Evolutionary conservation across 1,284 basidiomycete species (phyloP).

Genomic region (Taiwanofungus camphoratus): DNA sequence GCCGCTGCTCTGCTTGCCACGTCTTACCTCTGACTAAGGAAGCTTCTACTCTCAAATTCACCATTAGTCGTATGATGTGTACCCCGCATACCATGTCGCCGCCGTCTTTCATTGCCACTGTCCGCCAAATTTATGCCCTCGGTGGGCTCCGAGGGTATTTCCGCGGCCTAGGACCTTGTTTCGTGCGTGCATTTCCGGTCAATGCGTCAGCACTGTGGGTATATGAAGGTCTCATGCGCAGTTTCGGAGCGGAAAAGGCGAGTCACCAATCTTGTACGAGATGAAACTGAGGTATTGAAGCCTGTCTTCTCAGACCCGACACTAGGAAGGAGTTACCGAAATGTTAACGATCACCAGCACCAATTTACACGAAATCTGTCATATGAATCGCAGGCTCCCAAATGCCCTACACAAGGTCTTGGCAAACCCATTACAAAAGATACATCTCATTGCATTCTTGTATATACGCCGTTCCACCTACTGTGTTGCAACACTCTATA

Average conservation of each 20-base stretch:
- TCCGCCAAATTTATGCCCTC: constrained; percentile 41
- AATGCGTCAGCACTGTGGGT: constrained; percentile 71
- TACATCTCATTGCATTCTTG: no score
- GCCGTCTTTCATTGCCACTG: constrained; percentile 43
- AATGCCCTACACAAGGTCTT: no score
- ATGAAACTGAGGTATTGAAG: neutral
- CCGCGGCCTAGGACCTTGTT: constrained; percentile 52
- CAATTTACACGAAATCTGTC: no score
- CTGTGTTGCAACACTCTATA: no score
- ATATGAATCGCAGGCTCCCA: no score
- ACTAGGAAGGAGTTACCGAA: neutral
- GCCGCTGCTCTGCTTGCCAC: constrained; percentile 20
- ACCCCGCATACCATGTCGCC: constrained; percentile 37
- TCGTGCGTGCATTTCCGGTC: constrained; percentile 65
- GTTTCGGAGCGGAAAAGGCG: constrained; percentile 64
- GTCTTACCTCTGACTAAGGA: no score
- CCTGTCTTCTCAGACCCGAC: constrained; percentile 7
- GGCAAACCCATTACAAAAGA: no score
- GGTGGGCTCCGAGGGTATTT: constrained; percentile 57
- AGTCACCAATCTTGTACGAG: neutral
- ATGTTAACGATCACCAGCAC: neutral
- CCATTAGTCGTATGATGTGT: constrained; percentile 57
- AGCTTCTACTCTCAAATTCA: neutral
- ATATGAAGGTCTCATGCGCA: constrained; percentile 61
- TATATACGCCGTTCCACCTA: constrained; percentile 11